phyloP scores from a whole-genome alignment of 1,284 basidiomycete genomes.

The Termitomyces sp. region DNA sequence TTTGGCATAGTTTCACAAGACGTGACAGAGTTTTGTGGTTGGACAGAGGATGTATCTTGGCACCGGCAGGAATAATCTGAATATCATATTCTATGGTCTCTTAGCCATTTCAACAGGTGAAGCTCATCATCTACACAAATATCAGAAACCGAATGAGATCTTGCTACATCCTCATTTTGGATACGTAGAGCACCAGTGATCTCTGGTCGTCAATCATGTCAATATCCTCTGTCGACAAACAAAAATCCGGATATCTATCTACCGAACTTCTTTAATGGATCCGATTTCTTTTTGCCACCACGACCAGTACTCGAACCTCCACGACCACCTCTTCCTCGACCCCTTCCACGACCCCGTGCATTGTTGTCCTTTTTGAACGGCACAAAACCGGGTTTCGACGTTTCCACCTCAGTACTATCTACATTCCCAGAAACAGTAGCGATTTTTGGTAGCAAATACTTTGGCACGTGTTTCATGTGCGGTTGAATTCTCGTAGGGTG shows the following conservation, averaged over 20 bases:
- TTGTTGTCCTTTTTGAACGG: conserved; percentile 61
- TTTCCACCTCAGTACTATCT: conserved; percentile 19
- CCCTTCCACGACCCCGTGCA: conserved; percentile 43
- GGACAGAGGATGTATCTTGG: not conserved
- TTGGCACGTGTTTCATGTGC: conserved; percentile 95
- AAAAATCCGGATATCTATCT: conserved; percentile 22
- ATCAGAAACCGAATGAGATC: too few species aligned
- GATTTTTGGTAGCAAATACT: conserved; percentile 87
- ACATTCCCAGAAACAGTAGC: conserved; percentile 39
- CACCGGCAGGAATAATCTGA: not conserved
- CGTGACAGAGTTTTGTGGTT: not conserved
- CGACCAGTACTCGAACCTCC: conserved; percentile 36
- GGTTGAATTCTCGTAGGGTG: conserved; percentile 84
- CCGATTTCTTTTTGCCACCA: conserved; percentile 61
- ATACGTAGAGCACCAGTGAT: not conserved
- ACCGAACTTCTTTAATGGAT: conserved; percentile 75
- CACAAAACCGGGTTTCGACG: conserved; percentile 45
- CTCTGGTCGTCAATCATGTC: not conserved
- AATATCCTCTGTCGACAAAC: not conserved
- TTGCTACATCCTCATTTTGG: not conserved
- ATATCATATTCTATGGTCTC: not conserved
- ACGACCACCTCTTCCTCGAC: conserved; percentile 46
- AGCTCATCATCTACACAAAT: too few species aligned
- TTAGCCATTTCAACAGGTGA: too few species aligned
- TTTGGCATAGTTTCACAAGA: not conserved